These are phyloP conservation scores for Globisporangium cystogenes DNA, from an alignment of 352 stramenopile species.

Conservation along the genomic window DNA sequence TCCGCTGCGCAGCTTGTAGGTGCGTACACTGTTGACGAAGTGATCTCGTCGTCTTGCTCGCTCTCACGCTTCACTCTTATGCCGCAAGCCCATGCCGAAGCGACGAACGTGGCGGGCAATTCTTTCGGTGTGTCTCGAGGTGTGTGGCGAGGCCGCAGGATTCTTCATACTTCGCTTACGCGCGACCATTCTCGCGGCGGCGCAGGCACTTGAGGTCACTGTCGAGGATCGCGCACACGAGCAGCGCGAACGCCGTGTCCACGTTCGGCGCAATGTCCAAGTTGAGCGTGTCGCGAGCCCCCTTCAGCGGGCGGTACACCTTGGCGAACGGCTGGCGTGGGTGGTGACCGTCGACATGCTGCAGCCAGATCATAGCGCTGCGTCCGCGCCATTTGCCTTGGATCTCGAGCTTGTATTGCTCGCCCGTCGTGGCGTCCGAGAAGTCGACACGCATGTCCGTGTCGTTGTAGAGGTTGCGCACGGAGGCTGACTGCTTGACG, in stretches of 20 bases:
- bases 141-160: too few species aligned
- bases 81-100: too few species aligned
- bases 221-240: slow-evolving; percentile 7
- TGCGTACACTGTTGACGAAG: too few species aligned
- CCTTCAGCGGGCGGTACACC: slow-evolving; percentile 2
- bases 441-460: slow-evolving; percentile 8
- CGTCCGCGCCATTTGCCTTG: slow-evolving; percentile 6
- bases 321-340: neutral
- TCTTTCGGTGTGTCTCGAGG: too few species aligned
- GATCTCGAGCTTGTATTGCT: slow-evolving; percentile 4
- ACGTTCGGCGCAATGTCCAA: slow-evolving; percentile 6
- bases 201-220: slow-evolving; percentile 6
- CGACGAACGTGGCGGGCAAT: too few species aligned
- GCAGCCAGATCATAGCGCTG: slow-evolving; percentile 5
- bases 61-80: too few species aligned
- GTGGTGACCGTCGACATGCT: neutral
- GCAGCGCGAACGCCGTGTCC: slow-evolving; percentile 3
- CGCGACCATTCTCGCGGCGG: neutral
- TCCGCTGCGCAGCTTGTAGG: too few species aligned
- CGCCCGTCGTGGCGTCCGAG: slow-evolving; percentile 3
- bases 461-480: slow-evolving; percentile 1
- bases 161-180: too few species aligned
- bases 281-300: neutral
- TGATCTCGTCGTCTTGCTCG: too few species aligned
- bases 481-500: slow-evolving; percentile 2